Evolutionary conservation across 169 alveolate species (phyloP), one percentile per base, ranked within the genome.

Genomic region (Plasmodium chabaudi): DNA sequence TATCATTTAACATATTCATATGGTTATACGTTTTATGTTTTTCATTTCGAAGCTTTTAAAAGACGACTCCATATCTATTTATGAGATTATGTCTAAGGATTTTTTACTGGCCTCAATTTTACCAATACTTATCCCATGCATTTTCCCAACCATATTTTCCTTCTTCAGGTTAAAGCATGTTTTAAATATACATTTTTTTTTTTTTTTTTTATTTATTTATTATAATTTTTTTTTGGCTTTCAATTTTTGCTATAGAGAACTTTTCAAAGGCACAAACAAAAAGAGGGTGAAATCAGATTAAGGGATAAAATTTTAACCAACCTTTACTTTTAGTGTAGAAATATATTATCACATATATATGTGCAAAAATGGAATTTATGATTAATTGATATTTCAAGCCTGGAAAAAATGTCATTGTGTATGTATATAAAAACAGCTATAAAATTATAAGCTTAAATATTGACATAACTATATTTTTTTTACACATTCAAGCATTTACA

Each of bases 61-160:
- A 15, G 91, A 86, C 15, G 91, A 86, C 65, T 25, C 70, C 21
- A 39, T 86, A 7, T 44, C 72, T 55, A 86, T 86, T n/a, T 86
- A 86, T 55, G 91, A 86, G 21, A 70, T 86, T 39, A 19, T 86
- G n/a, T 86, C 91, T 17, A 86, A 69, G 56, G 91, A 86, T 44
- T 86, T 86, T 72, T 55, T 86, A 10, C 34, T 86, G 25, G 91
- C 91, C 23, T 56, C 91, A 21, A 9, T 86, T 10, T 68, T 86
- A 5, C 91, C 91, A 27, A 23, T 59, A 10, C 64, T 68, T 34
- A 46, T 86, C 27, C 91, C 91, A 2, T 86, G 23, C 44, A 67
- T 63, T 15, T 27, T 86, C n/a, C 91, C 91, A 15, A 65, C 70
- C 2, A 34, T 51, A 5, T 27, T 25, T 59, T 55, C 91, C 0